Evolutionary conservation across 2,329 filamentous ascomycete genomes (phyloP).

Genomic region (Colletotrichum orbiculare): DNA sequence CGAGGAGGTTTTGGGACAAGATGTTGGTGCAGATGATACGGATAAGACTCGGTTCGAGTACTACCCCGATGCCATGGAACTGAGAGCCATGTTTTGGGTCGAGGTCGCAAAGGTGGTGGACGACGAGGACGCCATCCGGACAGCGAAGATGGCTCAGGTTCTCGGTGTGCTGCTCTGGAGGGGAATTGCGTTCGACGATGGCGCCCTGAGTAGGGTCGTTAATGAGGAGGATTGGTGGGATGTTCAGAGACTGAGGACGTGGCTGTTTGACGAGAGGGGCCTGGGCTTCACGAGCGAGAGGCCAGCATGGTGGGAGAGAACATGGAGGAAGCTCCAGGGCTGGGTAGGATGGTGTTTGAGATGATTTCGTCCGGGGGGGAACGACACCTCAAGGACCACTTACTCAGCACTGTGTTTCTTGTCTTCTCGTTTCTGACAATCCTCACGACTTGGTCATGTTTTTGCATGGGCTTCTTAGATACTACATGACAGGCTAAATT

Average conservation of each 20-base stretch:
- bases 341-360: not conserved
- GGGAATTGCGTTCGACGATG: slow-evolving; percentile 72
- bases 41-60: slow-evolving; percentile 53
- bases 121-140: slow-evolving; percentile 42
- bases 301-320: not conserved
- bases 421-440: too few species aligned
- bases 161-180: slow-evolving; percentile 72
- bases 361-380: not conserved
- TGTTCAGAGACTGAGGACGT: slow-evolving; percentile 59
- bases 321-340: not conserved
- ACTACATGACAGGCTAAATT: too few species aligned
- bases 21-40: slow-evolving; percentile 36
- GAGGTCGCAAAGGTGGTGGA: slow-evolving; percentile 48
- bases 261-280: slow-evolving; percentile 18
- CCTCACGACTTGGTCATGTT: too few species aligned
- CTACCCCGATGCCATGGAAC: slow-evolving; percentile 51
- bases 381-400: too few species aligned
- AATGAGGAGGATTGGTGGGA: slow-evolving; percentile 63
- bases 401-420: too few species aligned
- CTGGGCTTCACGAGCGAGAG: not conserved
- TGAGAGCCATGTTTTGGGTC: slow-evolving; percentile 64
- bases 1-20: slow-evolving; percentile 66
- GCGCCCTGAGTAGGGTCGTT: slow-evolving; percentile 67
- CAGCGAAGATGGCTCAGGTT: slow-evolving; percentile 55
- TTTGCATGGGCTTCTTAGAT: too few species aligned